phyloP scores from a whole-genome alignment of 2,329 filamentous ascomycete species.

The Aspergillus spinulosporus region DNA sequence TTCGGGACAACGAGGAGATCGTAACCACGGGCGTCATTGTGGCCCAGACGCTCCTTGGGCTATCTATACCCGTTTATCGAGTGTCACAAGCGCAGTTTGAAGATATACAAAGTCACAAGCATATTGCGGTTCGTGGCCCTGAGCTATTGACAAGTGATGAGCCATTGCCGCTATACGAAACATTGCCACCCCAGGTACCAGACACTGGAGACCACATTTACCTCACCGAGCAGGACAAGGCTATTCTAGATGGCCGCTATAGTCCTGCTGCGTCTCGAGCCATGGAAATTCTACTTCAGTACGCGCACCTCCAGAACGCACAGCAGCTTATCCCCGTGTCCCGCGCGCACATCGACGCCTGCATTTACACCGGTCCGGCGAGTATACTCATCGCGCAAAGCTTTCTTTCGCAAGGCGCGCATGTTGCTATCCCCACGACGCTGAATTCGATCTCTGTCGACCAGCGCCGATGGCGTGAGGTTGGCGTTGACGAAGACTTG shows the following conservation, averaged over 20 bases:
- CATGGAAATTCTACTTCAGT: constrained; percentile 41
- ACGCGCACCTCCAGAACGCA: constrained; percentile 40
- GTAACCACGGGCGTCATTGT: constrained; percentile 49
- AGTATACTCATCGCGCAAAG: constrained; percentile 40
- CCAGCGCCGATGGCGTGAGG: constrained; percentile 40
- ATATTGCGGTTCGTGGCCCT: neutral
- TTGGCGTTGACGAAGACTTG: constrained; percentile 36
- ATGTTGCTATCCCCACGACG: constrained; percentile 42
- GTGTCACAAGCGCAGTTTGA: neutral
- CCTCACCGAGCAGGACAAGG: constrained; percentile 26
- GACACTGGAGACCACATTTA: constrained; percentile 13
- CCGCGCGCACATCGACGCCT: constrained; percentile 48
- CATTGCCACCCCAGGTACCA: neutral
- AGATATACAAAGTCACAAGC: neutral
- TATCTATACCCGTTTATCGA: constrained; percentile 43
- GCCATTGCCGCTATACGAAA: neutral
- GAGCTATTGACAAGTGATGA: neutral
- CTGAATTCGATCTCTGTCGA: constrained; percentile 49
- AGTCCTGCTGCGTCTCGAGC: constrained; percentile 39
- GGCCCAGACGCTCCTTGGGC: constrained; percentile 43
- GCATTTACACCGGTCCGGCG: constrained; percentile 46
- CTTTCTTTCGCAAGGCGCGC: constrained; percentile 37
- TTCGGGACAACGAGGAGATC: constrained; percentile 47
- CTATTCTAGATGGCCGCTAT: constrained; percentile 30
- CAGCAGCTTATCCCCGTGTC: constrained; percentile 38